Percentiles rank a stretch among this genome's conserved stretches.
phyloP scores from a whole-genome alignment of 2,329 filamentous ascomycete genomes.

The Fusarium euwallaceae region DNA sequence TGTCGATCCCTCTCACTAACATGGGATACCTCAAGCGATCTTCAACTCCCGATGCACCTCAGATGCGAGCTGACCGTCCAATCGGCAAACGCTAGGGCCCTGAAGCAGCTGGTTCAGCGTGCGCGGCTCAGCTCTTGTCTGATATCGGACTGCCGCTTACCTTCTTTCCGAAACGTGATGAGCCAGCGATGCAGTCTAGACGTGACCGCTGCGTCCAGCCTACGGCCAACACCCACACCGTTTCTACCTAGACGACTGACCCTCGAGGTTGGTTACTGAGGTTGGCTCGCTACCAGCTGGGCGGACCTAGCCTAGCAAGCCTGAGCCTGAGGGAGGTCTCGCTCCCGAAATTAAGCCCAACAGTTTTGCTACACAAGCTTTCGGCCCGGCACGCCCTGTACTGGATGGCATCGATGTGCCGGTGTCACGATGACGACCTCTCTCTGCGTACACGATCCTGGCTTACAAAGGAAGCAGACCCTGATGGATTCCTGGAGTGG shows the following conservation, averaged over 20 bases:
- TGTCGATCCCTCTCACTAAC: constrained; percentile 39
- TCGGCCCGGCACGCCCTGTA: constrained; percentile 4
- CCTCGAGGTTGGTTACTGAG: background rate
- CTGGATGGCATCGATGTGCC: background rate
- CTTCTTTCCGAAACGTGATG: constrained; percentile 7
- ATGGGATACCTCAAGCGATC: constrained; percentile 12
- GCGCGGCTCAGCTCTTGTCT: background rate
- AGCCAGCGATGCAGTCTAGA: background rate
- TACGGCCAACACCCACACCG: constrained; percentile 1
- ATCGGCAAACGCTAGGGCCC: constrained; percentile 15
- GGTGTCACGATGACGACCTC: constrained; percentile 17
- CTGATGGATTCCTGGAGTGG: constrained; percentile 2
- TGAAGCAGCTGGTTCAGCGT: background rate
- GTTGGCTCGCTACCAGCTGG: background rate
- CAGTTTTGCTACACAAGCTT: constrained; percentile 6
- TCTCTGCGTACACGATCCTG: background rate
- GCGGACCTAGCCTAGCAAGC: background rate
- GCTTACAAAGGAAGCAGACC: background rate
- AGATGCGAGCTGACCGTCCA: constrained; percentile 13
- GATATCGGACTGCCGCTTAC: background rate
- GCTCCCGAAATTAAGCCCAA: background rate
- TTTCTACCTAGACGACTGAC: background rate
- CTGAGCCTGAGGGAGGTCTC: constrained; percentile 1
- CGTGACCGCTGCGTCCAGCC: background rate
- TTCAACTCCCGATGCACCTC: constrained; percentile 8